Base-by-base conservation (phyloP, 306 rosid species). In the Begonia masoniana region DNA sequence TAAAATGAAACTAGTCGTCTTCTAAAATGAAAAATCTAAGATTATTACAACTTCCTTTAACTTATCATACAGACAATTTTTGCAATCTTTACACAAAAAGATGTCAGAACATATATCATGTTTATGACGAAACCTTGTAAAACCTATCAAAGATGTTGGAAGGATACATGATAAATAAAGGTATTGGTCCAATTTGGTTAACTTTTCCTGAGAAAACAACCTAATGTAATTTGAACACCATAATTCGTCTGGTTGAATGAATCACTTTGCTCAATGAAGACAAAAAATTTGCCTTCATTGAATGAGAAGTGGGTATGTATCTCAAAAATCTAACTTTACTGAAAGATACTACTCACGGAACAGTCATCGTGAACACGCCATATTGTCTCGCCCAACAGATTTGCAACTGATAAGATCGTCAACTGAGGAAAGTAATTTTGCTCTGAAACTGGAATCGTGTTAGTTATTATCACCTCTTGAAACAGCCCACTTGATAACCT, bases 281-380 rank as follows among this genome's bases (percentile, higher is more conserved):
- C 6, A 51, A 49, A 47, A 13, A 49, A 13, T 19, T 8, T 13
- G 13, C 6, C 15, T 49, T 49, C 3, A 9, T 26, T 26, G 35
- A 26, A 26, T 6, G 35, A 26, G 35, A 6, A 26, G 6, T 6
- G 46, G 43, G 13, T 36, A 46, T 36, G 15, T 11, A 36, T 57
- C 59, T 45, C 13, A 57, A 19, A 26, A 56, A 58, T 13, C 50
- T 52, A 41, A 65, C 56, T 66, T 74, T 72, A 78, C 63, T 63
- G 71, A 70, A 74, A 83, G 64, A 81, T 74, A 67, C 76, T 75
- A 82, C 96, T 88, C 81, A 88, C 96, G 64, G 96, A 84, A 75
- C 96, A 88, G 69, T 88, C 96, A 58, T 88, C 96, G 56, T 88
- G 92, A 57, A 88, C 95, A 68, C 92, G 96, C 96, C 96, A 88